Conservation (phyloP, 768 basidiomycete genomes). For the Suillus lakei region DNA sequence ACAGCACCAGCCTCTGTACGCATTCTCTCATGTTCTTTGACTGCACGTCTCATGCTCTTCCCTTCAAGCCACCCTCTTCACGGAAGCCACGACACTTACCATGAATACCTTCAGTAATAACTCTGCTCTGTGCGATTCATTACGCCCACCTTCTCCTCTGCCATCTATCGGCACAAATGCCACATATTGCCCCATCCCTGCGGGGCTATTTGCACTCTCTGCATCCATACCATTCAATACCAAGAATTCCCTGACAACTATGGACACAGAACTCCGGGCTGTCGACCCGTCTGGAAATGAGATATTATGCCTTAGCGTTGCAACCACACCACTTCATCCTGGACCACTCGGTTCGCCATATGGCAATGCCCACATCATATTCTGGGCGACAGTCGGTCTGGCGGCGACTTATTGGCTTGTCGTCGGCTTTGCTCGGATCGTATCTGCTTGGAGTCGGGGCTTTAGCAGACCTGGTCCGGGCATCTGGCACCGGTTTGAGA, state of each 20-base stretch:
- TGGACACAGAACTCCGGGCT: conserved; percentile 83
- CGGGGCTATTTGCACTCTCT: conserved; percentile 84
- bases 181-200: conserved; percentile 75
- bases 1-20: conserved; percentile 70
- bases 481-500: conserved; percentile 75
- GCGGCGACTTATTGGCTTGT: conserved; percentile 82
- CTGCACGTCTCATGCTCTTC: conserved; percentile 15
- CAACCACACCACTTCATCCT: conserved; percentile 77
- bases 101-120: conserved; percentile 72
- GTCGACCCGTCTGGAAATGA: conserved; percentile 87
- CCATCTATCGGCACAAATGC: conserved; percentile 44
- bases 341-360: conserved; percentile 59
- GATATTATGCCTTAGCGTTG: conserved; percentile 80
- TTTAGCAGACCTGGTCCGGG: conserved; percentile 58
- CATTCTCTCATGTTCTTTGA: conserved; percentile 11
- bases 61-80: conserved; percentile 81
- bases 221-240: conserved; percentile 68
- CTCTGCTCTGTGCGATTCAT: conserved; percentile 76
- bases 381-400: conserved; percentile 76
- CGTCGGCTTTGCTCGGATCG: conserved; percentile 79
- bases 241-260: conserved; percentile 78
- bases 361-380: conserved; percentile 67
- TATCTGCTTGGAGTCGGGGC: conserved; percentile 85
- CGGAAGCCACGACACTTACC: conserved; percentile 79
- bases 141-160: conserved; percentile 80